phyloP scores from a whole-genome alignment of 371 early-diverging fungal genomes.

The Chytridiales sp. region DNA sequence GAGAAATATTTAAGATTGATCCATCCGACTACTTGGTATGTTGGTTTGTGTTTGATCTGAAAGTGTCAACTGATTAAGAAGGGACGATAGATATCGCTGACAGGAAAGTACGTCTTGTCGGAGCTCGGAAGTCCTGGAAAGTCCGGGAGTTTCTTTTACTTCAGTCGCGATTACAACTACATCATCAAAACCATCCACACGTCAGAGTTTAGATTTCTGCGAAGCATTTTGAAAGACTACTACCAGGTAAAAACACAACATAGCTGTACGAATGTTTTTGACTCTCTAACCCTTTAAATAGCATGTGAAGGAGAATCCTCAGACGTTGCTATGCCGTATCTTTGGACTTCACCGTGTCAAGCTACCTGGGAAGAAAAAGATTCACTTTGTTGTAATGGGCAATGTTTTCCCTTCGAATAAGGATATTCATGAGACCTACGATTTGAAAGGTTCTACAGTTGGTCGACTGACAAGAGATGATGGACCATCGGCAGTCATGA shows the following conservation, averaged over 20 bases:
- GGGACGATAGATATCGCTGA: slow-evolving; percentile 91
- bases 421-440: slow-evolving; percentile 94
- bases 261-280: background rate
- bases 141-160: slow-evolving; percentile 95
- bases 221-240: slow-evolving; percentile 81
- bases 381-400: slow-evolving; percentile 98
- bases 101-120: slow-evolving; percentile 93
- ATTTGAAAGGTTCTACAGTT: slow-evolving; percentile 90
- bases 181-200: slow-evolving; percentile 98
- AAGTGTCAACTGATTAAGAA: slow-evolving; percentile 20
- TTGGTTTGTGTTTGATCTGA: background rate
- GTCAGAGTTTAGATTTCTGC: slow-evolving; percentile 90
- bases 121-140: slow-evolving; percentile 97
- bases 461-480: slow-evolving; percentile 70
- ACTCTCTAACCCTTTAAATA: slow-evolving; percentile 21
- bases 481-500: slow-evolving; percentile 79
- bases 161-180: slow-evolving; percentile 93
- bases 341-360: slow-evolving; percentile 96
- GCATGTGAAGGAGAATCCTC: slow-evolving; percentile 86
- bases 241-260: slow-evolving; percentile 33
- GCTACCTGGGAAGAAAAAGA: slow-evolving; percentile 85
- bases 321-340: slow-evolving; percentile 89
- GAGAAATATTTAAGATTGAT: slow-evolving; percentile 85
- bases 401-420: slow-evolving; percentile 96
- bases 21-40: slow-evolving; percentile 87